Evolutionary conservation across 2,329 filamentous ascomycete genomes (phyloP), one percentile per base, ranked within the genome.

Genomic region (Graphilbum sp.): DNA sequence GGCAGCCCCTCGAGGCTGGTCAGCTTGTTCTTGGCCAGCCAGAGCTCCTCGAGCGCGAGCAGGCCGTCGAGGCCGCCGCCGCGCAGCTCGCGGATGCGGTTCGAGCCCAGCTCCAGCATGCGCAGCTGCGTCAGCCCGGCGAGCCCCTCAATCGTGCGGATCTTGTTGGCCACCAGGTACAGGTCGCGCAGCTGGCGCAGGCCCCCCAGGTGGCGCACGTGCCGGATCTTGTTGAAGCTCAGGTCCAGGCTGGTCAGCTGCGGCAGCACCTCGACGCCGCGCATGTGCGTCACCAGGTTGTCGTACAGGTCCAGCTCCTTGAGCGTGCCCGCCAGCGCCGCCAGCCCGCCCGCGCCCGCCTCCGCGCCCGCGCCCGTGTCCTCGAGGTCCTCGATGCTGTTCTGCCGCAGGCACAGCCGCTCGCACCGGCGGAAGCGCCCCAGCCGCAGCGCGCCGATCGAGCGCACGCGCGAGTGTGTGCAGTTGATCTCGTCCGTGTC

Each of bases 161-260:
- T 93, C 57, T 90, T 90, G 61, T 98, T 96, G 53, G 93, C 84
- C 36, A 96, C 85, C 49, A 98, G 82, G 56, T 81, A 98, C 3
- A 98, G 56, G 48, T 96, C 85, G 44, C 69, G 79, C 41, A 96
- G 69, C 38, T 85, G 69, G 18, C 63, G 78, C 42, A 98, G 63
- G 50, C 88, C 80, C 41, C 70, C 69, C 46, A 96, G 63, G 50
- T 88, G 76, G 59, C 93, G 94, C 63, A 98, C 93, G 59, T 95
- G 87, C 57, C 94, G 95, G 63, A 98, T 88, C 65, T 96, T 96
- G 66, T 98, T 98, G 72, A 95, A 98, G 57, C 83, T 92, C 37
- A 98, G 67, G 55, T 98, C 90, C 39, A 98, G 72, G 40, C 65
- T 79, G 6, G 72, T 84, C 38, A 98, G 70, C 43, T 81, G 68